Conservation (phyloP, 139 green algal genomes). For the Chloropicon primus region DNA sequence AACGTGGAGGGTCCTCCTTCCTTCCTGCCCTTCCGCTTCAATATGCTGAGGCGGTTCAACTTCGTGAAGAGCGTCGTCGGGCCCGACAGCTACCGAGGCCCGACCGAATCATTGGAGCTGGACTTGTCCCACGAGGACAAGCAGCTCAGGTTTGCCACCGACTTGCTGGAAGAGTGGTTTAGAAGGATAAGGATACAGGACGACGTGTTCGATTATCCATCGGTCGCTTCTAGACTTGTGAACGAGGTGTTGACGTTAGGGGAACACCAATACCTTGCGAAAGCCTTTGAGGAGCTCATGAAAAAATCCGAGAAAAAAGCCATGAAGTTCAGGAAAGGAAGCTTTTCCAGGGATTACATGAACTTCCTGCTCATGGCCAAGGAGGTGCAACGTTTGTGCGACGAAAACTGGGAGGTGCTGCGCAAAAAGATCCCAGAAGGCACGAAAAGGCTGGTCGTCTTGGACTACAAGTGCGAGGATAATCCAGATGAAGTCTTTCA, state of each 20-base stretch:
- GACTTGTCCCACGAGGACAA: too few relatives aligned
- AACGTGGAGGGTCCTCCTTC: background rate
- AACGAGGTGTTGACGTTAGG: background rate
- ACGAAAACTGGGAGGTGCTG: background rate
- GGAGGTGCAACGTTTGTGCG: background rate
- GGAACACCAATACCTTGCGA: background rate
- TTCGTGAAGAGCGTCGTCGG: too few relatives aligned
- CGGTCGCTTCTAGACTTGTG: background rate
- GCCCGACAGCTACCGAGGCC: too few relatives aligned
- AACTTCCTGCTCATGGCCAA: background rate
- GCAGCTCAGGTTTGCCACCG: too few relatives aligned
- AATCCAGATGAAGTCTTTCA: background rate
- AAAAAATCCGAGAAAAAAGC: background rate
- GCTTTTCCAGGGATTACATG: background rate
- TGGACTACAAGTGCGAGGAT: background rate
- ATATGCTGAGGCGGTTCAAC: too few relatives aligned
- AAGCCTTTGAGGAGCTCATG: background rate
- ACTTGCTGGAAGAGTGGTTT: background rate
- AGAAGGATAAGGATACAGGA: background rate
- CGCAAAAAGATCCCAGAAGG: background rate
- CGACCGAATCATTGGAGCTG: too few relatives aligned
- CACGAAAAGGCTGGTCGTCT: background rate
- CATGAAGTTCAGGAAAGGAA: background rate
- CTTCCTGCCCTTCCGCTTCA: background rate
- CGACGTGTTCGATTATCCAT: background rate